Evolutionary conservation across 257 asterid species (phyloP), one percentile per base, ranked within the genome.

Genomic region (Nicotiana benthamiana): DNA sequence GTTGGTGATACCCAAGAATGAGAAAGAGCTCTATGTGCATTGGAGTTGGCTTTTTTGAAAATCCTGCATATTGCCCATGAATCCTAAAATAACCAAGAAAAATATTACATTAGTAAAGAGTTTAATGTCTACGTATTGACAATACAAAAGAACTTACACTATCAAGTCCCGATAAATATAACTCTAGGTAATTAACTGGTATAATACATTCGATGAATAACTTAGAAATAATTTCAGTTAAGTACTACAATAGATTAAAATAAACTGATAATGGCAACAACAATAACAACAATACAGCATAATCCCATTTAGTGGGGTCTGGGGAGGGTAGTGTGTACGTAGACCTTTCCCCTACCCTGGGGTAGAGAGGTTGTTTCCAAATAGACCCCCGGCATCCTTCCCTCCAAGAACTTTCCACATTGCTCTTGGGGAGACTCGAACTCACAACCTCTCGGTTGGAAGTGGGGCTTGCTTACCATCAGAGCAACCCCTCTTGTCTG

Each of bases 41-140:
- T 88, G 18, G 98, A 85, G 89, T 80, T 91, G 15, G 93, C 90
- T 87, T 93, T 94, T 91, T 93, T 94, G 94, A 94, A 94, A 28
- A 94, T 94, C 90, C 97, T 93, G 78, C 97, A 94, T 72, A 94
- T 94, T 4, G 98, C 97, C 98, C 98, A 94, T 75, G 97, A 93
- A 75, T 93, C 98, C 98, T 94, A 88, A 53, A 79, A 79, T 70
- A 64, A 26, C 2, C 60, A 78, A 57, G 2, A 46, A 46, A 43
- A 3, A 43, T 1, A 26, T 1, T 48, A 70, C 43, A 74, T 74
- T 74, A 48, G 61, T 16, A 24, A 74, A 74, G 0, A 48, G 5
- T 70, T 27, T 24, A n/a, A n/a, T n/a, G 10, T 67, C 75, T 10
- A 34, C 4, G 5, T 17, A 66, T 26, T 66, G 20, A 18, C 6